These are phyloP conservation scores for Chrysosporium queenslandicum DNA, from an alignment of 2,329 filamentous ascomycete species.

Conservation along the genomic window DNA sequence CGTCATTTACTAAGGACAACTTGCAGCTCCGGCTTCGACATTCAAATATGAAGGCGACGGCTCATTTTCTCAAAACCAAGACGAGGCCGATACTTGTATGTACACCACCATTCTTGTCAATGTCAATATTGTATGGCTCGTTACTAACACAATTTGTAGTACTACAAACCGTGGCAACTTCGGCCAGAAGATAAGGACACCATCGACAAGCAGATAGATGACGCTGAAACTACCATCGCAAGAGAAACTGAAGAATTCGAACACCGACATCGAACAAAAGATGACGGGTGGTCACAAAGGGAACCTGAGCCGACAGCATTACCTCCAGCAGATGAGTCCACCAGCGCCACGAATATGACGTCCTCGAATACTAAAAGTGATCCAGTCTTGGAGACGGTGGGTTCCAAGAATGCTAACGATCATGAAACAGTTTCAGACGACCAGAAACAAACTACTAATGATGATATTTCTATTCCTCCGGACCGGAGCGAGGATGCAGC, in stretches of 20 bases:
- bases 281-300: slow-evolving; percentile 18
- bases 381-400: slow-evolving; percentile 23
- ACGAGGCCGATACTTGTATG: slow-evolving; percentile 64
- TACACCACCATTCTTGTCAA: slow-evolving; percentile 16
- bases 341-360: slow-evolving; percentile 40
- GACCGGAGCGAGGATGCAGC: slow-evolving; percentile 23
- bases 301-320: slow-evolving; percentile 15
- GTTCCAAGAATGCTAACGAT: slow-evolving; percentile 18
- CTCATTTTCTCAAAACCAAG: slow-evolving; percentile 63
- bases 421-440: slow-evolving; percentile 8
- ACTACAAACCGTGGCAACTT: slow-evolving; percentile 75
- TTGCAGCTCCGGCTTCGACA: slow-evolving; percentile 65
- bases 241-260: slow-evolving; percentile 57
- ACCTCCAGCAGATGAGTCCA: slow-evolving; percentile 19
- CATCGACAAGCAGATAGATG: slow-evolving; percentile 60
- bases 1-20: slow-evolving; percentile 21
- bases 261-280: slow-evolving; percentile 33
- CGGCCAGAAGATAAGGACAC: slow-evolving; percentile 56
- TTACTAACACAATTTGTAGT: slow-evolving; percentile 44
- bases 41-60: slow-evolving; percentile 58
- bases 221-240: slow-evolving; percentile 53
- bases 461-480: slow-evolving; percentile 34
- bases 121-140: not conserved
- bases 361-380: slow-evolving; percentile 5
- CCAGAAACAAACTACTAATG: slow-evolving; percentile 19